phyloP scores from a whole-genome alignment of 129 eudicot genomes.

The Helichrysum umbraculigerum region DNA sequence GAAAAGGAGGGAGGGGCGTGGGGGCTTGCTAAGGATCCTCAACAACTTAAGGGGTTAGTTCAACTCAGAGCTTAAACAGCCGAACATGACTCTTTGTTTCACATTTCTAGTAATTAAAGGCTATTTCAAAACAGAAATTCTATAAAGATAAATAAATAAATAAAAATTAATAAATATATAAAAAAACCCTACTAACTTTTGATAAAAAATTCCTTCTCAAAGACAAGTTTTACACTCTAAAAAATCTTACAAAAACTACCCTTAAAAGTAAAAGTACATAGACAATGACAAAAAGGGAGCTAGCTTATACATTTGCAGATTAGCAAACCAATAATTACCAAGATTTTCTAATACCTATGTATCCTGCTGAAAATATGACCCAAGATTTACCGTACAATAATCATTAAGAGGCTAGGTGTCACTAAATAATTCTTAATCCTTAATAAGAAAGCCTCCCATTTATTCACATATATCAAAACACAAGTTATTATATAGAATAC shows the following conservation, averaged over 20 bases:
- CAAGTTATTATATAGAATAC: not conserved
- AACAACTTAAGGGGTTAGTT: not conserved
- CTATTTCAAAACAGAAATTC: not conserved
- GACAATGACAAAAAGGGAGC: not conserved
- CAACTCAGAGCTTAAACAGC: not conserved
- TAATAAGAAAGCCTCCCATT: too few species aligned
- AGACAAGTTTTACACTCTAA: not conserved
- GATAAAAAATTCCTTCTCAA: conserved; percentile 35
- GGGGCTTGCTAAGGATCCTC: not conserved
- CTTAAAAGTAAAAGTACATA: not conserved
- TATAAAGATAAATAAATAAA: too few species aligned
- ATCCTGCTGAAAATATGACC: not conserved
- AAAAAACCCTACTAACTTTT: not conserved
- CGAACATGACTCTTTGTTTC: not conserved
- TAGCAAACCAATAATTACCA: not conserved
- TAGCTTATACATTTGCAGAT: not conserved
- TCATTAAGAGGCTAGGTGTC: not conserved
- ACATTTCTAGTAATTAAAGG: not conserved
- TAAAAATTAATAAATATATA: too few species aligned
- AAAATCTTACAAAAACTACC: not conserved
- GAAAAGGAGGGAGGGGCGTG: too few species aligned
- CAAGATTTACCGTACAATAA: not conserved
- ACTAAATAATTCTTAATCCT: not conserved
- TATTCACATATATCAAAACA: not conserved
- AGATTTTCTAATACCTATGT: not conserved